Percentiles rank a stretch among this genome's conserved stretches.
phyloP scores from a whole-genome alignment of 208 protist species.

The Acanthamoeba divionensis region DNA sequence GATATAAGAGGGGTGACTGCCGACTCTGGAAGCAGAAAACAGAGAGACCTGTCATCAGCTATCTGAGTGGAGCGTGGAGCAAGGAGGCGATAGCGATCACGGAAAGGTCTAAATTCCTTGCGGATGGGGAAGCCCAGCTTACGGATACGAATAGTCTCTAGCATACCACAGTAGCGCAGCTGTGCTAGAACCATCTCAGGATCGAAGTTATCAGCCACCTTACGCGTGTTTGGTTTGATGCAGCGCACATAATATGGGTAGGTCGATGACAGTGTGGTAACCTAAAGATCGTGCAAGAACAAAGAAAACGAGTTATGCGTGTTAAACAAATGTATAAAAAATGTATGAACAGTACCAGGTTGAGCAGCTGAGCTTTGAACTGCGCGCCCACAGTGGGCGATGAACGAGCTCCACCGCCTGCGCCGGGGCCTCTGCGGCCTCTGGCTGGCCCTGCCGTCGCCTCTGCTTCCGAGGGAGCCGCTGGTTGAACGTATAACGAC shows the following conservation, averaged over 20 bases:
- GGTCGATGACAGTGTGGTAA: constrained; percentile 74
- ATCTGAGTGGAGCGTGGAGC: neutral
- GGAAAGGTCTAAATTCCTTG: constrained; percentile 8
- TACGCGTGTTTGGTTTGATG: constrained; percentile 85
- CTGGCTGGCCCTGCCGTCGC: neutral
- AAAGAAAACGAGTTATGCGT: too few relatives aligned
- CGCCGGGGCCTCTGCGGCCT: neutral
- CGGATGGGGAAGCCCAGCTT: constrained; percentile 64
- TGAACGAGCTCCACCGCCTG: neutral
- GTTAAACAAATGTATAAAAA: too few relatives aligned
- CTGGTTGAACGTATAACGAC: too few relatives aligned
- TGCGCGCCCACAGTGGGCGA: constrained; percentile 47
- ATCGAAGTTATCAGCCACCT: constrained; percentile 29
- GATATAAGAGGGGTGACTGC: too few relatives aligned
- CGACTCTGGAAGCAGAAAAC: too few relatives aligned
- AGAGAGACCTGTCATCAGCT: too few relatives aligned
- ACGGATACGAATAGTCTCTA: constrained; percentile 71
- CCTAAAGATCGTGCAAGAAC: neutral
- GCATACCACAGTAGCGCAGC: constrained; percentile 66
- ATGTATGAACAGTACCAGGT: constrained; percentile 45
- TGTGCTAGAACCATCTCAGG: constrained; percentile 31
- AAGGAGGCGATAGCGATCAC: constrained; percentile 42
- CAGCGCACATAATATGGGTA: constrained; percentile 93
- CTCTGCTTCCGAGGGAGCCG: too few relatives aligned
- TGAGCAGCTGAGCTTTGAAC: constrained; percentile 69